Base-by-base conservation (phyloP, 2,329 filamentous ascomycete genomes). In the Colletotrichum costaricense region DNA sequence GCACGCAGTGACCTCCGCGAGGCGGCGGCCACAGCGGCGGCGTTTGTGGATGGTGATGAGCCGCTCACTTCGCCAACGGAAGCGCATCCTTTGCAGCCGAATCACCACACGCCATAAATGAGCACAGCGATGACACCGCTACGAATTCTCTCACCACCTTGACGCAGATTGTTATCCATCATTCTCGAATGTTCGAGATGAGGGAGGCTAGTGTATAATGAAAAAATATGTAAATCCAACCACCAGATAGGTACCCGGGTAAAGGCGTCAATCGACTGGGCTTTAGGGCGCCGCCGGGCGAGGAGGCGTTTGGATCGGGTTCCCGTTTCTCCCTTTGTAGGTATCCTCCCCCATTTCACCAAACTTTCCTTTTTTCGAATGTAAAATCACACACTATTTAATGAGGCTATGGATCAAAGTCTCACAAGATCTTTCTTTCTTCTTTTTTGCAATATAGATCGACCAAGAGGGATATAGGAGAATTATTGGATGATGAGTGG, bases 21-120 rank as follows among this genome's bases (percentile, higher is more conserved):
- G 67, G 67, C 70, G 24, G 70, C 70, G 26, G 70, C 70, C 4
- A 73, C 70, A 16, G 70, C 70, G 38, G 70, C 70, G 5, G 70
- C 70, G 9, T 73, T 70, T 5, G 56, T 70, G n/a, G 70, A 73
- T 24, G 28, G 28, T 1, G 70, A 72, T 4, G 69, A 70, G 7
- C 30, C 56, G 35, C 56, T 69, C 22, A 12, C n/a, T 5, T 70
- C 70, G 2, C 70, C 70, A 19, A 70, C 70, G 35, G 70, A 73
- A 22, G 65, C 56, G 22, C 67, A 73, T 24, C 57, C 63, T 24
- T 24, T 73, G 28, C 67, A 70, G 42, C 38, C 60, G 22, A 35
- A 38, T 60, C 57, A 57, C 46, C 63, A 62, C 7, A 56, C 66
- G 9, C 70, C 70, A 28, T 73, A 46, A 52, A 14, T 24, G 28